Evolutionary conservation across 2,329 filamentous ascomycete species (phyloP).

Genomic region (Gliomastix tumulicola): DNA sequence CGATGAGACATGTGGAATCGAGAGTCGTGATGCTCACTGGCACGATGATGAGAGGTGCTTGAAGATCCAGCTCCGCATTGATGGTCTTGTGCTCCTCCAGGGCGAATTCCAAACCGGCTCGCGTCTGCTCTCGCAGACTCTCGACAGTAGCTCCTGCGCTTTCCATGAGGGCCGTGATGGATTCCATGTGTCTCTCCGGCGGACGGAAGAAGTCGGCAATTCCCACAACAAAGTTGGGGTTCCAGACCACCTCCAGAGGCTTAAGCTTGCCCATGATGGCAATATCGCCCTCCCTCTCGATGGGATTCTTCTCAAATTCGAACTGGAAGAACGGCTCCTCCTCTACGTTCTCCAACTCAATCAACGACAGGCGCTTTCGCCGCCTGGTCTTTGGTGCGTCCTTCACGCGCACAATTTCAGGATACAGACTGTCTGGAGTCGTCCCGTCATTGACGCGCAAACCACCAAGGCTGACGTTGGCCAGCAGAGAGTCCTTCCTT

Average conservation of each 20-base stretch:
- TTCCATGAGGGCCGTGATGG: constrained; percentile 92
- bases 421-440: constrained; percentile 82
- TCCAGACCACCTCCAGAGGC: constrained; percentile 95
- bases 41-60: constrained; percentile 92
- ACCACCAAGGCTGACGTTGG: constrained; percentile 84
- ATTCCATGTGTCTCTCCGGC: constrained; percentile 96
- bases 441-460: constrained; percentile 94
- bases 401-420: constrained; percentile 94
- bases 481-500: constrained; percentile 82
- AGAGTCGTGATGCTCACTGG: constrained; percentile 83
- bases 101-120: constrained; percentile 92
- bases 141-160: constrained; percentile 93
- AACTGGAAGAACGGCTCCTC: constrained; percentile 78
- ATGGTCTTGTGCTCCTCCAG: constrained; percentile 97
- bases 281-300: constrained; percentile 87
- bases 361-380: constrained; percentile 42
- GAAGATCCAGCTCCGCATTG: constrained; percentile 90
- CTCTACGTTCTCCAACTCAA: constrained; percentile 39
- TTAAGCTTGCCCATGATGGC: constrained; percentile 87
- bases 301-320: constrained; percentile 88
- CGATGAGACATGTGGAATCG: constrained; percentile 79
- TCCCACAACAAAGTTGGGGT: constrained; percentile 85
- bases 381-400: constrained; percentile 56
- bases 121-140: constrained; percentile 87
- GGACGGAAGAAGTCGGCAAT: constrained; percentile 94